Conservation (phyloP, 1,139 yeast genomes). For the Debaryomyces udenii region DNA sequence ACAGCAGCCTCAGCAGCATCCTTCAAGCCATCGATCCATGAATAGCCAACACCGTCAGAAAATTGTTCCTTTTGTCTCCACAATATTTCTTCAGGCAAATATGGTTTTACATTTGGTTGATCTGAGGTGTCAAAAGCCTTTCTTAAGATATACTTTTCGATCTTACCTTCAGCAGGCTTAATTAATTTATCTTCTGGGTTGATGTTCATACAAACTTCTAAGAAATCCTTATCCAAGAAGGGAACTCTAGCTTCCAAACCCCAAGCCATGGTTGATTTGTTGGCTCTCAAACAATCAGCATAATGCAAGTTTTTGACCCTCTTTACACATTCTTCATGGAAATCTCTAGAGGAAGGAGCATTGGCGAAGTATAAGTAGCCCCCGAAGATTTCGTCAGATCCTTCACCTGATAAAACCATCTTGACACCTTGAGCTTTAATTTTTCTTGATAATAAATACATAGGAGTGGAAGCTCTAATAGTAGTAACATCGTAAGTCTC, state of each 20-base stretch:
- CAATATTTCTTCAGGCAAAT: constrained; percentile 92
- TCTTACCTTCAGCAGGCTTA: constrained; percentile 64
- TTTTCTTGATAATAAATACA: constrained; percentile 93
- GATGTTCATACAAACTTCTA: constrained; percentile 92
- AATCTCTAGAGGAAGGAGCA: constrained; percentile 89
- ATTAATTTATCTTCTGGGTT: constrained; percentile 91
- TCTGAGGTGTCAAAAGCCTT: constrained; percentile 93
- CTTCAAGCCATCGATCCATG: constrained; percentile 98
- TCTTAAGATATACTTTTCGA: constrained; percentile 93
- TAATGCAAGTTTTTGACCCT: constrained; percentile 96
- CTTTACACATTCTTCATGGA: constrained; percentile 93
- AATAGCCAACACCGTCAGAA: constrained; percentile 99
- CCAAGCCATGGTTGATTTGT: constrained; percentile 99
- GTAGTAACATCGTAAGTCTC: constrained; percentile 99
- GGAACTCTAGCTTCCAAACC: constrained; percentile 99
- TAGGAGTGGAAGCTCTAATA: constrained; percentile 98
- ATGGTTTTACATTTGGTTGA: constrained; percentile 70
- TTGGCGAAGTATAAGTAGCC: constrained; percentile 97
- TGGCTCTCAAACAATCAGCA: constrained; percentile 97
- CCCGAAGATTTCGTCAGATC: constrained; percentile 98
- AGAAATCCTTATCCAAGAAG: constrained; percentile 90
- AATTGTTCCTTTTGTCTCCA: constrained; percentile 99
- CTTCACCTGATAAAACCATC: constrained; percentile 99
- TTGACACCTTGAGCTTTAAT: constrained; percentile 99
- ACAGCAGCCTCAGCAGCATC: constrained; percentile 89